Evolutionary conservation across 2,329 filamentous ascomycete species (phyloP).

Genomic region (Monilinia fructigena): DNA sequence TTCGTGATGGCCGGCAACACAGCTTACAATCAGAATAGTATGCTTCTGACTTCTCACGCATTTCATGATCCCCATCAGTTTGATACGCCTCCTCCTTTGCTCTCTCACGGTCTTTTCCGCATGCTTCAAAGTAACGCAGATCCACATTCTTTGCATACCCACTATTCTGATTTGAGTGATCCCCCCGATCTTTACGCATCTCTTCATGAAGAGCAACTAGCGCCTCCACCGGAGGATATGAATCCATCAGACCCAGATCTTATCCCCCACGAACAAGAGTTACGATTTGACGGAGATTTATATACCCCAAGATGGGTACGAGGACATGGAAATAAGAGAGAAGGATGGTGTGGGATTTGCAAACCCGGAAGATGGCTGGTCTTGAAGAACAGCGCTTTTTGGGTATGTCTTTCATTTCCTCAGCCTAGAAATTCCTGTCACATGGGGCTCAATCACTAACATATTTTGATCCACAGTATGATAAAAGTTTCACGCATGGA

Average conservation of each 20-base stretch:
- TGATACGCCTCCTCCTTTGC: slow-evolving; percentile 58
- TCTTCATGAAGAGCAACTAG: slow-evolving; percentile 69
- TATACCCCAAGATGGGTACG: slow-evolving; percentile 84
- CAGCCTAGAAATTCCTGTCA: not conserved
- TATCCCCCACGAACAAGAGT: slow-evolving; percentile 73
- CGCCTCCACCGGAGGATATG: slow-evolving; percentile 78
- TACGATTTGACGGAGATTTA: slow-evolving; percentile 76
- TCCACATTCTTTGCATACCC: slow-evolving; percentile 62
- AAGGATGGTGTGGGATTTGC: slow-evolving; percentile 88
- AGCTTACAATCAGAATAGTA: slow-evolving; percentile 54
- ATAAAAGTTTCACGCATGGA: slow-evolving; percentile 86
- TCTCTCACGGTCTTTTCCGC: slow-evolving; percentile 71
- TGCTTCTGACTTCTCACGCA: slow-evolving; percentile 54
- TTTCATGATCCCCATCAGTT: slow-evolving; percentile 53
- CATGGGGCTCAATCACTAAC: not conserved
- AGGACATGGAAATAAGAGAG: slow-evolving; percentile 81
- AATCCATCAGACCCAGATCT: slow-evolving; percentile 73
- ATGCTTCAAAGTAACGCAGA: slow-evolving; percentile 75
- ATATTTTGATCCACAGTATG: slow-evolving; percentile 55
- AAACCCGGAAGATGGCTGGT: slow-evolving; percentile 84
- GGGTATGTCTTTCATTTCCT: slow-evolving; percentile 39
- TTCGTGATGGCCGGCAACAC: slow-evolving; percentile 55
- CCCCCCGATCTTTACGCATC: slow-evolving; percentile 77
- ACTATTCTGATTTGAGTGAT: slow-evolving; percentile 72
- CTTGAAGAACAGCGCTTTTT: slow-evolving; percentile 86